Percentiles rank a stretch among this genome's conserved stretches.
Evolutionary conservation across 208 protist species (phyloP).

Genomic region (Crithidia bombi): DNA sequence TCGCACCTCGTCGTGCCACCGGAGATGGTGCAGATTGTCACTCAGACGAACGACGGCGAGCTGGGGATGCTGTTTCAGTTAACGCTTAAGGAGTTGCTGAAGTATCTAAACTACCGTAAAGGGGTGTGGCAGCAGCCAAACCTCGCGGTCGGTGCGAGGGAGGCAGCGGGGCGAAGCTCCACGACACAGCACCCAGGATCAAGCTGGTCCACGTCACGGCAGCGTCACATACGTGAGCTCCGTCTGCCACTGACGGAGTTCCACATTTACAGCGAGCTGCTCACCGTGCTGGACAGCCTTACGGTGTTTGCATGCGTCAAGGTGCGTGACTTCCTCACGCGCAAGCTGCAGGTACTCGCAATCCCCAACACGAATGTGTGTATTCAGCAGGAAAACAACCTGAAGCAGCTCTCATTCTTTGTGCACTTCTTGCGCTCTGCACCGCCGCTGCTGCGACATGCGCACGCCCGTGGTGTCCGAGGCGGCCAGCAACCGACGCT

Average conservation of each 20-base stretch:
- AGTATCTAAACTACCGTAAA: slow-evolving; percentile 66
- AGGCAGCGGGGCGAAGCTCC: background rate
- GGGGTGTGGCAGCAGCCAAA: slow-evolving; percentile 37
- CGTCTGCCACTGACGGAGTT: slow-evolving; percentile 53
- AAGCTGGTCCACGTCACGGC: background rate
- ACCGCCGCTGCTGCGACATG: slow-evolving; percentile 56
- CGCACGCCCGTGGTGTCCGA: slow-evolving; percentile 27
- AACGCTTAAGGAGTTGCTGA: slow-evolving; percentile 54
- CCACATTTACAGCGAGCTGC: slow-evolving; percentile 62
- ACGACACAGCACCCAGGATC: background rate
- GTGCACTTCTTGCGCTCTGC: slow-evolving; percentile 75
- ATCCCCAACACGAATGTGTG: slow-evolving; percentile 81
- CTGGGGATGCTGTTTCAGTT: slow-evolving; percentile 74
- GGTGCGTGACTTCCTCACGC: slow-evolving; percentile 68
- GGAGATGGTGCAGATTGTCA: slow-evolving; percentile 79
- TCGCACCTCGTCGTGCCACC: slow-evolving; percentile 73
- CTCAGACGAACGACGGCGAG: slow-evolving; percentile 70
- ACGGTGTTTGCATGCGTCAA: slow-evolving; percentile 82
- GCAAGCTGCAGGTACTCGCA: slow-evolving; percentile 67
- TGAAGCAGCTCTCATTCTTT: slow-evolving; percentile 70
- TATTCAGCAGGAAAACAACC: slow-evolving; percentile 82
- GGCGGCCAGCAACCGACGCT: slow-evolving; percentile 33
- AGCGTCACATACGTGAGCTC: slow-evolving; percentile 30
- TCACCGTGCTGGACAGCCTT: slow-evolving; percentile 64
- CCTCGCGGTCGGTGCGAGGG: background rate